Evolutionary conservation across 1,284 basidiomycete species (phyloP).

Genomic region (Flammula alnicola): DNA sequence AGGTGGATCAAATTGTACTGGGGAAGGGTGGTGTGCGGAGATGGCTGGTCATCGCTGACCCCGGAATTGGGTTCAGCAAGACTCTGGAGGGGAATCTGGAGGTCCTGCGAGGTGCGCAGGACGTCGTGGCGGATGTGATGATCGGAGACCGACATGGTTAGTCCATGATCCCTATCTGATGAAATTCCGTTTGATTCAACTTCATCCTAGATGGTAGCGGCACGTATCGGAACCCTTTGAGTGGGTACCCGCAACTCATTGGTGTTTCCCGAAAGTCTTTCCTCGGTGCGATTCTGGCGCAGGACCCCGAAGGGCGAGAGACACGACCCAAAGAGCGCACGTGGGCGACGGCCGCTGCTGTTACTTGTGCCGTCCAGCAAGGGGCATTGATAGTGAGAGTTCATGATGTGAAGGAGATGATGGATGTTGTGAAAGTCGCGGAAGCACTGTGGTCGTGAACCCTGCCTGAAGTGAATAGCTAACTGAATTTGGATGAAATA

Average conservation of each 20-base stretch:
- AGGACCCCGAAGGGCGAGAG: slow-evolving; percentile 49
- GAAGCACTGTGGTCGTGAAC: slow-evolving; percentile 47
- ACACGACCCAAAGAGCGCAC: slow-evolving; percentile 68
- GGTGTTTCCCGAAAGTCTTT: slow-evolving; percentile 88
- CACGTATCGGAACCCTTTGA: slow-evolving; percentile 52
- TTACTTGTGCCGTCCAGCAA: slow-evolving; percentile 78
- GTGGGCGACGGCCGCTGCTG: slow-evolving; percentile 84
- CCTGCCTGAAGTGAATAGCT: too few species aligned
- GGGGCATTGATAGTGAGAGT: slow-evolving; percentile 80
- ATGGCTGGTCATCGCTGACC: slow-evolving; percentile 93
- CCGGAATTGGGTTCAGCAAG: slow-evolving; percentile 97
- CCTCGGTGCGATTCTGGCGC: slow-evolving; percentile 66
- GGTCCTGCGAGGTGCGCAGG: slow-evolving; percentile 60
- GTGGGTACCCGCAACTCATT: slow-evolving; percentile 75
- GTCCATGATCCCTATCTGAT: background rate
- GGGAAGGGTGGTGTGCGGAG: slow-evolving; percentile 78
- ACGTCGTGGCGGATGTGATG: slow-evolving; percentile 48
- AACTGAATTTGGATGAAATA: too few species aligned
- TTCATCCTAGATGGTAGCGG: background rate
- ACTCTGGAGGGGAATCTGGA: slow-evolving; percentile 76
- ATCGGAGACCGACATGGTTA: slow-evolving; percentile 32
- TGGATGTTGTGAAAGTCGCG: slow-evolving; percentile 51
- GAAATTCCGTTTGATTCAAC: background rate
- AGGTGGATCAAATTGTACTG: slow-evolving; percentile 71
- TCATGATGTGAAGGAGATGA: slow-evolving; percentile 80